Conservation (phyloP, 2,329 filamentous ascomycete species). For the Talaromyces amestolkiae region DNA sequence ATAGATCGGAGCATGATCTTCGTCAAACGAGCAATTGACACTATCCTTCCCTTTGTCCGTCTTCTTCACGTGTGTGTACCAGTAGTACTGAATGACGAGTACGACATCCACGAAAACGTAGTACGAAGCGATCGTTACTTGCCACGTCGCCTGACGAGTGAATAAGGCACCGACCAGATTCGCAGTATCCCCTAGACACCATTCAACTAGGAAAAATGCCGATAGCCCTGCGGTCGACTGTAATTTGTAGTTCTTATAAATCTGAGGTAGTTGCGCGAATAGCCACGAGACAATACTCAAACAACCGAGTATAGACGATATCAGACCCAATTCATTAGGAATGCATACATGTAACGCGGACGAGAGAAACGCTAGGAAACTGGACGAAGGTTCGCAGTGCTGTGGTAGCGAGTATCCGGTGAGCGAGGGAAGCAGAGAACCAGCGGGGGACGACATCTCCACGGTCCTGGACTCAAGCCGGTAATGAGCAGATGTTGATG, state of each 20-base stretch:
- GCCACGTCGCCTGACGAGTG: slow-evolving; percentile 64
- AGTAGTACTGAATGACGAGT: slow-evolving; percentile 63
- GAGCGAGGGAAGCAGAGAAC: neutral
- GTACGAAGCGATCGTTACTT: slow-evolving; percentile 63
- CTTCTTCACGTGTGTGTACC: slow-evolving; percentile 60
- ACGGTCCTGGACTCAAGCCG: neutral
- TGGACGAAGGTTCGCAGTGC: slow-evolving; percentile 60
- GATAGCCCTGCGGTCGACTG: slow-evolving; percentile 65
- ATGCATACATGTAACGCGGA: slow-evolving; percentile 61
- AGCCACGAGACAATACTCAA: slow-evolving; percentile 66
- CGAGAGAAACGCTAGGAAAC: slow-evolving; percentile 58
- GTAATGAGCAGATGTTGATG: neutral
- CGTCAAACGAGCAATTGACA: slow-evolving; percentile 29
- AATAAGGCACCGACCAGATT: slow-evolving; percentile 64
- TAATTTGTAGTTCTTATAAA: slow-evolving; percentile 65
- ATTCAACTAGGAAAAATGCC: slow-evolving; percentile 64
- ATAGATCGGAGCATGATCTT: slow-evolving; percentile 30
- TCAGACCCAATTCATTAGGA: slow-evolving; percentile 60
- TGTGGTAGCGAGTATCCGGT: slow-evolving; percentile 44
- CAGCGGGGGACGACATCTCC: slow-evolving; percentile 4
- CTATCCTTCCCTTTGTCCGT: slow-evolving; percentile 41
- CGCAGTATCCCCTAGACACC: slow-evolving; percentile 63
- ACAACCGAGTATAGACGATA: slow-evolving; percentile 60
- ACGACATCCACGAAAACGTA: slow-evolving; percentile 65
- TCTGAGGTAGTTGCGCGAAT: slow-evolving; percentile 67